Conservation (phyloP, 2,329 filamentous ascomycete species). For the Grosmannia huntii region DNA sequence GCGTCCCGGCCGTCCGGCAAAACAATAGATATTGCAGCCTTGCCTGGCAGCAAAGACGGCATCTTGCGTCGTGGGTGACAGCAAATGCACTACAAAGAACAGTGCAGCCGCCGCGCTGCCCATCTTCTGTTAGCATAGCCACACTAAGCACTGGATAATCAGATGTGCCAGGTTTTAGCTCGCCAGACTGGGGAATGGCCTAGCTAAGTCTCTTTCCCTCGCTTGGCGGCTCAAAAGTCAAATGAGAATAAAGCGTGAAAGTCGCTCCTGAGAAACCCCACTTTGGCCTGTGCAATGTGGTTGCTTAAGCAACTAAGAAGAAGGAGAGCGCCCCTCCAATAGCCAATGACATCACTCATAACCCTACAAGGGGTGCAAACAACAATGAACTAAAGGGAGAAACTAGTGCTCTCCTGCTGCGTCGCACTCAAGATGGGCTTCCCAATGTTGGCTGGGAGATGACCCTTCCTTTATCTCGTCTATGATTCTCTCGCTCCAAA, state of each 20-base stretch:
- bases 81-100: too few relatives aligned
- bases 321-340: neutral
- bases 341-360: neutral
- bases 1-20: neutral
- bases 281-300: neutral
- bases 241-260: neutral
- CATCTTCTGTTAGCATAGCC: neutral
- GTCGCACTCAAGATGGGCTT: neutral
- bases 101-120: neutral
- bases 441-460: neutral
- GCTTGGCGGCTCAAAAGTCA: neutral
- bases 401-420: neutral
- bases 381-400: neutral
- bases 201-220: neutral
- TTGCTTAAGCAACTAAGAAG: slow-evolving; percentile 2
- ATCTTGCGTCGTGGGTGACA: too few relatives aligned
- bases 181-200: too few relatives aligned
- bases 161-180: too few relatives aligned
- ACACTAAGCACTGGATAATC: neutral
- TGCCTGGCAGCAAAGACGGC: too few relatives aligned
- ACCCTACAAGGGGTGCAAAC: neutral
- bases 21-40: too few relatives aligned
- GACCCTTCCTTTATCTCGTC: neutral
- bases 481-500: neutral
- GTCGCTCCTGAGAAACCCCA: neutral